Evolutionary conservation across 1,284 basidiomycete genomes (phyloP), one percentile per base, ranked within the genome.

Genomic region (Leccinum pallidistipes): DNA sequence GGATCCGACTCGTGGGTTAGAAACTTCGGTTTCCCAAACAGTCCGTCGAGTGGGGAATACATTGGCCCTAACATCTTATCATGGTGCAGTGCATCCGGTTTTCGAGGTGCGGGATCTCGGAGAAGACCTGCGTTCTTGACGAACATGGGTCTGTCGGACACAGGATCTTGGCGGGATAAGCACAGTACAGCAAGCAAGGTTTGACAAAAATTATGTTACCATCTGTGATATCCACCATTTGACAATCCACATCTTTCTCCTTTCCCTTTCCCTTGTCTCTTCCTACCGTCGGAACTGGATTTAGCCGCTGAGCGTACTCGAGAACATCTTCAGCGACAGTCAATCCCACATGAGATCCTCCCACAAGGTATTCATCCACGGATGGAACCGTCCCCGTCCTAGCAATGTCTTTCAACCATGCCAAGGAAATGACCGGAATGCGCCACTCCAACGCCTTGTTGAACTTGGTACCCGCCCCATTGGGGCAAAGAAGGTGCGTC

Each of bases 401-500:
- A 14, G 81, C 83, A 61, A 90, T 80, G 1, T 75, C 74, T 6
- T 77, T 78, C n/a, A 94, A 69, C 88, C 89, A 92, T 10, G 74
- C 72, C 74, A 87, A 77, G 52, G 80, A 79, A 12, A 91, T 78
- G 14, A 90, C 81, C 0, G 85, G 83, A 7, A 87, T 82, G 5
- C 77, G 78, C 91, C 92, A 92, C 66, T 90, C 84, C 49, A 72
- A 66, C 3, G 91, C 91, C 69, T 87, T 91, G n/a, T 85, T 81
- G 57, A 82, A 90, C 69, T 94, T 94, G 14, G 79, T 75, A 11
- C 92, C 92, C 0, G 70, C 77, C 1, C 80, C 82, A 6, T 85
- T 81, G 0, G 90, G 88, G 71, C 91, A 93, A 5, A 93, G 75
- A 2, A 93, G 79, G 66, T 92, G 88, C 0, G 91, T 92, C 1